These are phyloP conservation scores for Alloteropsis angusta DNA, from an alignment of 202 grass and related monocot genomes.

Conservation along the genomic window DNA sequence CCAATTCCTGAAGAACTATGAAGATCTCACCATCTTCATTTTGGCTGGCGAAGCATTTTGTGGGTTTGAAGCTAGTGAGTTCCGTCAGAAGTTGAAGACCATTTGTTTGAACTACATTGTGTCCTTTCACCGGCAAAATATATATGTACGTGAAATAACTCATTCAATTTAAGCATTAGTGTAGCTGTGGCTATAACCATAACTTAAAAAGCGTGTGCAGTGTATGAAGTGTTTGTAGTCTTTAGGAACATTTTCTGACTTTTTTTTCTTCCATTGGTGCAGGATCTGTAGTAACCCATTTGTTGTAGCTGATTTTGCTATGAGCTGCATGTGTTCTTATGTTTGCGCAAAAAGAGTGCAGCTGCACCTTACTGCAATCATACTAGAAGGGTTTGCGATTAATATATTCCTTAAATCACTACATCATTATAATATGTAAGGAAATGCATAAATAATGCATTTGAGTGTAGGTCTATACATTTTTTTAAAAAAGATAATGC, in stretches of 20 bases:
- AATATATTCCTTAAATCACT: neutral
- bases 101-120: slow-evolving; percentile 76
- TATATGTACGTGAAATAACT: slow-evolving; percentile 66
- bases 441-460: neutral
- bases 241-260: neutral
- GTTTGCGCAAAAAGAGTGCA: neutral
- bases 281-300: neutral
- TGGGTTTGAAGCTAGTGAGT: slow-evolving; percentile 84
- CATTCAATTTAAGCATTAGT: slow-evolving; percentile 18
- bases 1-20: slow-evolving; percentile 96
- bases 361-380: neutral
- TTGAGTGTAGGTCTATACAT: neutral
- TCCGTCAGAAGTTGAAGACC: slow-evolving; percentile 84
- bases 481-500: neutral
- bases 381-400: neutral
- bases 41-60: slow-evolving; percentile 97
- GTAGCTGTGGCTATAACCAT: neutral
- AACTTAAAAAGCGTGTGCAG: slow-evolving; percentile 14
- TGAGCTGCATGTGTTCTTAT: neutral
- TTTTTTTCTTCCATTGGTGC: neutral
- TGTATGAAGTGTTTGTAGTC: neutral
- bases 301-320: slow-evolving; percentile 13
- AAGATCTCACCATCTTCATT: slow-evolving; percentile 93
- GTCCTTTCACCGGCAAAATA: slow-evolving; percentile 91
- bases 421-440: neutral